Conservation (phyloP, 73 alveolate species). For the Paramecium sonneborni region DNA sequence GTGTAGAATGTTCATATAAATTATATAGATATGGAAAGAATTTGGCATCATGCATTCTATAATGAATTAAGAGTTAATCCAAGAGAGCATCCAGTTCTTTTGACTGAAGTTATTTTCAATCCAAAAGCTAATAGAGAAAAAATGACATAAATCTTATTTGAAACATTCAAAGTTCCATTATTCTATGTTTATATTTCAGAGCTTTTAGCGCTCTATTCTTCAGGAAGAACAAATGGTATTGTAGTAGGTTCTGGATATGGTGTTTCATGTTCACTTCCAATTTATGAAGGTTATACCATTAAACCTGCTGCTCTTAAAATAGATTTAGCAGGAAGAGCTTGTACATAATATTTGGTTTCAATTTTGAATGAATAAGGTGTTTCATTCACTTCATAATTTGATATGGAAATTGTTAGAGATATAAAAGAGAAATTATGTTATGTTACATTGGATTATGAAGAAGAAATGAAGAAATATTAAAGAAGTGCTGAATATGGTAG, state of each 20-base stretch:
- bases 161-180: constrained; percentile 94
- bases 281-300: constrained; percentile 96
- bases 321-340: constrained; percentile 95
- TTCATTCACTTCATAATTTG: constrained; percentile 85
- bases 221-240: constrained; percentile 96
- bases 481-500: constrained; percentile 8
- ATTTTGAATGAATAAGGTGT: constrained; percentile 86
- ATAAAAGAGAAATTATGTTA: no score
- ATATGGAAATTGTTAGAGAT: constrained; percentile 70
- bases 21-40: no score
- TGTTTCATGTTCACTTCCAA: constrained; percentile 91
- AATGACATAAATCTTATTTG: constrained; percentile 90
- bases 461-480: constrained; percentile 57
- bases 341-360: constrained; percentile 83
- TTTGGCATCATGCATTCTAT: constrained; percentile 91
- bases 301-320: constrained; percentile 81
- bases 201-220: constrained; percentile 89
- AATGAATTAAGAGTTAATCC: constrained; percentile 93
- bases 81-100: constrained; percentile 84
- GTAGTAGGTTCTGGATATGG: constrained; percentile 96
- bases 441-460: constrained; percentile 40
- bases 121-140: constrained; percentile 81
- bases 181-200: constrained; percentile 90
- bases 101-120: constrained; percentile 88
- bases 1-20: constrained; percentile 89